Percentiles rank a stretch among this genome's conserved stretches.
Conservation (phyloP, 495 filamentous ascomycete species). For the Penicillium lividum region DNA sequence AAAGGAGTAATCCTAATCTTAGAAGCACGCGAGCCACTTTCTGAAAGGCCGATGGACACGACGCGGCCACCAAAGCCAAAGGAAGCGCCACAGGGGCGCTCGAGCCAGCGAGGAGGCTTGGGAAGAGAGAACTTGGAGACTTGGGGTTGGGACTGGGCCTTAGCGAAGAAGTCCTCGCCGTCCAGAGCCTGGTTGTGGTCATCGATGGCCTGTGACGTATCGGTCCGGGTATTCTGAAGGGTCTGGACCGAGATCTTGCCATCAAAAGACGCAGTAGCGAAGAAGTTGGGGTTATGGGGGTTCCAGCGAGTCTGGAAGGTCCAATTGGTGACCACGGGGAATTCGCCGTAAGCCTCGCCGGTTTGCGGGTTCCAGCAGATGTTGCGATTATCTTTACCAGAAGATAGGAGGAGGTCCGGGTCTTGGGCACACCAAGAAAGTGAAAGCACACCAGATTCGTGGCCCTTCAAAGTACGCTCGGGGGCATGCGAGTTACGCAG, state of each 20-base stretch:
- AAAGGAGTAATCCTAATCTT: slow-evolving; percentile 83
- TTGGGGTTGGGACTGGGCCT: slow-evolving; percentile 87
- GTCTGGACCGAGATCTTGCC: slow-evolving; percentile 92
- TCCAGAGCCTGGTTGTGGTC: slow-evolving; percentile 71
- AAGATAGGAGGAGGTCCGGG: slow-evolving; percentile 85
- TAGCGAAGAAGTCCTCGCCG: slow-evolving; percentile 95
- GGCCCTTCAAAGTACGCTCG: slow-evolving; percentile 82
- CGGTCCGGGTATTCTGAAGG: slow-evolving; percentile 77
- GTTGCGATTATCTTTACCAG: slow-evolving; percentile 94
- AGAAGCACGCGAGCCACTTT: slow-evolving; percentile 65
- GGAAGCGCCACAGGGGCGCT: slow-evolving; percentile 79
- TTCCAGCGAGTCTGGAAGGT: slow-evolving; percentile 96
- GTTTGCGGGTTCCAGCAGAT: slow-evolving; percentile 96
- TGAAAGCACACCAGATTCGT: slow-evolving; percentile 90
- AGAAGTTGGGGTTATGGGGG: slow-evolving; percentile 84
- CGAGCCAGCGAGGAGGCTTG: slow-evolving; percentile 88
- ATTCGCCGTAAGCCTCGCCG: slow-evolving; percentile 83
- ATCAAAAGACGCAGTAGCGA: slow-evolving; percentile 95
- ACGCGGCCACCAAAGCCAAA: slow-evolving; percentile 98
- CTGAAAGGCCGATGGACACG: slow-evolving; percentile 67
- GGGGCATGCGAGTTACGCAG: slow-evolving; percentile 94
- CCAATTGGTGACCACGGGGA: slow-evolving; percentile 97
- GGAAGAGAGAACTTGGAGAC: slow-evolving; percentile 81
- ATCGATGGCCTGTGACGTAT: slow-evolving; percentile 48
- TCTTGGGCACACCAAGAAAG: slow-evolving; percentile 96